These are phyloP conservation scores for Apiotrichum gamsii DNA, from an alignment of 1,284 basidiomycete genomes.

Conservation along the genomic window DNA sequence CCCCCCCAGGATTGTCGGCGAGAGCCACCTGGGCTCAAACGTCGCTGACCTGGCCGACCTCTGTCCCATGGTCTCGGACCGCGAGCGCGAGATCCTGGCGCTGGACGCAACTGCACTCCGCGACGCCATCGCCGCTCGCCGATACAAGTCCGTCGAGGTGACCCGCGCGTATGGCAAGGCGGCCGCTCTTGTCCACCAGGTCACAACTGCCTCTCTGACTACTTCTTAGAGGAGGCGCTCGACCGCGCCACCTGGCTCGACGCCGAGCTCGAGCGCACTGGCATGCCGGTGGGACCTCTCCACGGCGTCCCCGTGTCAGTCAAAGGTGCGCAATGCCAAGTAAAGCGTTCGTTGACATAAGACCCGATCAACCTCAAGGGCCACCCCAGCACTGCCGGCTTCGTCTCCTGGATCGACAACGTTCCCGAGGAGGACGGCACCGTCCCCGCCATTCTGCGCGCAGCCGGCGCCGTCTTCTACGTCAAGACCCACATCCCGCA, in stretches of 20 bases:
- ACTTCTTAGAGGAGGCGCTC: constrained; percentile 59
- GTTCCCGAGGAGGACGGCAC: constrained; percentile 1
- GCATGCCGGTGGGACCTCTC: constrained; percentile 54
- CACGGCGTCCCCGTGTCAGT: constrained; percentile 60
- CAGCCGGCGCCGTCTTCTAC: constrained; percentile 28
- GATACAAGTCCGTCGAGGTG: constrained; percentile 27
- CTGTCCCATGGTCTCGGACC: constrained; percentile 11
- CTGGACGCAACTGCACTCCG: constrained; percentile 36
- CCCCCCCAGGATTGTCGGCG: too few relatives aligned
- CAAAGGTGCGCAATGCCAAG: constrained; percentile 50
- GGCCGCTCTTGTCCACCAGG: constrained; percentile 24
- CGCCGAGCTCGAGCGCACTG: constrained; percentile 51
- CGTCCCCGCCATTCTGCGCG: constrained; percentile 19
- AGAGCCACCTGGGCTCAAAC: too few relatives aligned
- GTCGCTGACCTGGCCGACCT: too few relatives aligned
- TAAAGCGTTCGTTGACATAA: constrained; percentile 9
- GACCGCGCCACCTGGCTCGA: constrained; percentile 58
- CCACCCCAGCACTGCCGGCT: constrained; percentile 23
- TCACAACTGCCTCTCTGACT: constrained; percentile 66
- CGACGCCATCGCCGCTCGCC: constrained; percentile 26
- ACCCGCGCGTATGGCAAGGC: constrained; percentile 28
- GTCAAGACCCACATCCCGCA: constrained; percentile 27
- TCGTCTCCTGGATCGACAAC: constrained; percentile 7
- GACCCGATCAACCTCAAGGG: constrained; percentile 45
- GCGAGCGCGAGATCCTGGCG: constrained; percentile 23